Conservation (phyloP, 164 flowering plant species). For the Euptelea pleiosperma region DNA sequence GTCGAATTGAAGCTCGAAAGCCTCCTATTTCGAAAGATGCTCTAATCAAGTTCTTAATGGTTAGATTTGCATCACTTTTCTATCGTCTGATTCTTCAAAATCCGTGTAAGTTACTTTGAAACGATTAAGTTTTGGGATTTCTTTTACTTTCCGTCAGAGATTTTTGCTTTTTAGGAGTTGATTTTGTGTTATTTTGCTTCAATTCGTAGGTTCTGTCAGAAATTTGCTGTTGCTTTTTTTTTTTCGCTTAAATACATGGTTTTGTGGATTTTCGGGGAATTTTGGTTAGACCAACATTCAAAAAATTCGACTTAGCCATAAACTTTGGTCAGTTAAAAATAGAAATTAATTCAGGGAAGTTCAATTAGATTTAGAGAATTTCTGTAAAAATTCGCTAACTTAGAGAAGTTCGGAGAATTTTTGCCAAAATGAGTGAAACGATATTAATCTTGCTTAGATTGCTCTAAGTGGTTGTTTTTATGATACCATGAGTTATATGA, state of each 20-base stretch:
- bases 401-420: too few species aligned
- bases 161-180: not conserved
- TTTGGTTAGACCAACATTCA: conserved; percentile 10
- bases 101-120: not conserved
- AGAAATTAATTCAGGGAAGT: too few species aligned
- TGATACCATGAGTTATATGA: too few species aligned
- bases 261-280: conserved; percentile 1
- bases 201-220: not conserved
- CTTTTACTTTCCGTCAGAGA: not conserved
- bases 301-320: too few species aligned
- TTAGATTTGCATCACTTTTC: conserved; percentile 16
- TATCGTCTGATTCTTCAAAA: not conserved
- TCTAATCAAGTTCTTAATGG: conserved; percentile 81
- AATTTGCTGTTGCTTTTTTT: not conserved
- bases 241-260: too few species aligned
- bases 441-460: too few species aligned
- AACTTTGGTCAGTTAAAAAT: too few species aligned
- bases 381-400: too few species aligned
- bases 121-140: not conserved
- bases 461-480: too few species aligned
- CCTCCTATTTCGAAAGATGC: conserved; percentile 66
- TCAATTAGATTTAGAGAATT: too few species aligned
- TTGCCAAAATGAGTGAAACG: too few species aligned
- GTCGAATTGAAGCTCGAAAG: conserved; percentile 78
- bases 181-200: not conserved